phyloP scores from a whole-genome alignment of 192 early-diverging fungal species.

The Backusella circina region DNA sequence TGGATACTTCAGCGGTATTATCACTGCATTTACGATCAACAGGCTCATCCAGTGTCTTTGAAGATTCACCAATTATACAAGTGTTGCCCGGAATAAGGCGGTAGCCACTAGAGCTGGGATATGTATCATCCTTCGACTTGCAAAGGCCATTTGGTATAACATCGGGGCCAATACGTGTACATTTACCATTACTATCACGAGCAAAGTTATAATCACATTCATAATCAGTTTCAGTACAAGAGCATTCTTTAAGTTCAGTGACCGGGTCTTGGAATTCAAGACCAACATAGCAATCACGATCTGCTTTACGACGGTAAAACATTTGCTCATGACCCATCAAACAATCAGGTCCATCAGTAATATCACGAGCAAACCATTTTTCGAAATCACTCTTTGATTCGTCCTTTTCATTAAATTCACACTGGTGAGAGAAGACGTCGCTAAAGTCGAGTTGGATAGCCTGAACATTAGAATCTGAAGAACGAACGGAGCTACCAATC shows the following conservation, averaged over 20 bases:
- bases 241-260: slow-evolving; percentile 59
- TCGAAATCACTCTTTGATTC: slow-evolving; percentile 66
- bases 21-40: slow-evolving; percentile 37
- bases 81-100: slow-evolving; percentile 83
- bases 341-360: slow-evolving; percentile 62
- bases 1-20: slow-evolving; percentile 19
- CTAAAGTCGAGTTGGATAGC: slow-evolving; percentile 74
- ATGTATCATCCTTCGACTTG: slow-evolving; percentile 54
- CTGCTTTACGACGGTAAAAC: slow-evolving; percentile 74
- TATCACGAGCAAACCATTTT: slow-evolving; percentile 61
- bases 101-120: slow-evolving; percentile 74
- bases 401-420: slow-evolving; percentile 58
- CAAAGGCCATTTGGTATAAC: slow-evolving; percentile 63
- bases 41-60: slow-evolving; percentile 50
- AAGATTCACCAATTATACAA: slow-evolving; percentile 50
- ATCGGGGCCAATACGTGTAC: slow-evolving; percentile 54
- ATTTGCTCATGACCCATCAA: slow-evolving; percentile 75
- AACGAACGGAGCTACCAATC: slow-evolving; percentile 31
- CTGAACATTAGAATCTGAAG: slow-evolving; percentile 16
- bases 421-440: slow-evolving; percentile 55
- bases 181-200: slow-evolving; percentile 43
- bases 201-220: slow-evolving; percentile 92
- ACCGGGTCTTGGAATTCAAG: slow-evolving; percentile 53
- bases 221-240: slow-evolving; percentile 80
- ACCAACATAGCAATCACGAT: slow-evolving; percentile 75